A percentile compares a stretch with the other conserved stretches of the same genome.
Evolutionary conservation across 148 eudicot species (phyloP).

Genomic region (Rhododendron simsii): DNA sequence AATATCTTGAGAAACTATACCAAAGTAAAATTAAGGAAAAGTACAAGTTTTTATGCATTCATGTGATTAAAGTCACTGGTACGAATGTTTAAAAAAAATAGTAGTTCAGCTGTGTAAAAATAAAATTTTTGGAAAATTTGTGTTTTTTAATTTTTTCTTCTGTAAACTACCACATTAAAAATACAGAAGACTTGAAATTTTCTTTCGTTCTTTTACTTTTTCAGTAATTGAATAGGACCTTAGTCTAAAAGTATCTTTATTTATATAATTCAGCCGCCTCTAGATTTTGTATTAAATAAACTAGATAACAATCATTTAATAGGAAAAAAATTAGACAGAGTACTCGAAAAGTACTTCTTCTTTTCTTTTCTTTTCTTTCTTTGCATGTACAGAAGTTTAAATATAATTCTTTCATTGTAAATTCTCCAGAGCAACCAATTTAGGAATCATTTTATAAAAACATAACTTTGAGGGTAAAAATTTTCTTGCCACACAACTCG

Average conservation of each 20-base stretch:
- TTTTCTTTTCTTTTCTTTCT: too few species aligned
- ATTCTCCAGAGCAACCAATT: not conserved
- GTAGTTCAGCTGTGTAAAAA: not conserved
- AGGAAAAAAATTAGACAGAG: not conserved
- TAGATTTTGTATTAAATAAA: not conserved
- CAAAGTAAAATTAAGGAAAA: too few species aligned
- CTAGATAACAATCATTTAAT: too few species aligned
- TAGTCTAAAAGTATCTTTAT: not conserved
- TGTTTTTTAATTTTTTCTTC: too few species aligned
- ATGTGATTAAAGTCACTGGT: not conserved
- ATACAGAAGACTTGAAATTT: too few species aligned
- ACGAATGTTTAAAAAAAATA: too few species aligned
- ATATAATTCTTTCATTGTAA: not conserved
- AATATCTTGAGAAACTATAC: too few species aligned
- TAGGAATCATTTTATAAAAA: too few species aligned
- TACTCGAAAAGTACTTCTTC: not conserved
- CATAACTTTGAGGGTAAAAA: too few species aligned
- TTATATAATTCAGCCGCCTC: not conserved
- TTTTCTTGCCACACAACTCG: too few species aligned
- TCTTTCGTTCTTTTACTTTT: not conserved
- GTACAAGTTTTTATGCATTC: not conserved
- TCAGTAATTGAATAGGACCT: not conserved
- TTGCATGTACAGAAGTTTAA: not conserved
- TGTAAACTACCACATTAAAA: too few species aligned
- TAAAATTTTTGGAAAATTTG: too few species aligned